Evolutionary conservation across 208 protist species (phyloP).

Genomic region (Perkinsela sp.): DNA sequence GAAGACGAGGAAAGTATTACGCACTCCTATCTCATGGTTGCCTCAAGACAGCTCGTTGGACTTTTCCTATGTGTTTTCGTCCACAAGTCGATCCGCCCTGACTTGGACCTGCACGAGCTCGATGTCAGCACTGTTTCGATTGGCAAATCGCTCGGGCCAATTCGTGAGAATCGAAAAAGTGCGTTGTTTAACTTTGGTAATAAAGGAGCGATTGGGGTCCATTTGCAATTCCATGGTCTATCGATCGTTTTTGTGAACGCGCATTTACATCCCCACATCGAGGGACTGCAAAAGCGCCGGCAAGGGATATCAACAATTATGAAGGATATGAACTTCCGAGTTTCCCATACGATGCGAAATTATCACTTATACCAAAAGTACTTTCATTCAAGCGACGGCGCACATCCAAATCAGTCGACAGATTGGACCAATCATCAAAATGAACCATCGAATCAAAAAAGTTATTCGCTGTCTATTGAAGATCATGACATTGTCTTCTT

Average conservation of each 20-base stretch:
- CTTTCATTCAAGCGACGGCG: neutral
- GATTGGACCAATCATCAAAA: neutral
- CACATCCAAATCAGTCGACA: neutral
- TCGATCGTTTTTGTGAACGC: constrained; percentile 1
- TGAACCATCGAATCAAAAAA: neutral
- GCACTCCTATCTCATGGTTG: neutral
- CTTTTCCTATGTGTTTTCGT: constrained; percentile 2
- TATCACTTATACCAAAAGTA: neutral
- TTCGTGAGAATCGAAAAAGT: neutral
- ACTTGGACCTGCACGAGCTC: neutral
- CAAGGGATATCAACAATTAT: neutral
- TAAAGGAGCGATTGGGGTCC: constrained; percentile 3
- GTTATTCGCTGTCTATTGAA: neutral
- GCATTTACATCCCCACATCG: neutral
- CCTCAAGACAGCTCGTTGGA: constrained; percentile 2
- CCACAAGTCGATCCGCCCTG: neutral
- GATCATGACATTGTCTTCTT: neutral
- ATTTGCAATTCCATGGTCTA: neutral
- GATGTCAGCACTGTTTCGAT: neutral
- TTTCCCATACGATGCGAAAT: neutral
- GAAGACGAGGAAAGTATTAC: neutral
- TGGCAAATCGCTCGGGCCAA: constrained; percentile 1
- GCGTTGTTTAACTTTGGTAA: constrained; percentile 3
- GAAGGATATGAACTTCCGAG: neutral
- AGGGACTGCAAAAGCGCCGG: neutral